phyloP scores from a whole-genome alignment of 306 rosid genomes.

The Psophocarpus tetragonolobus region DNA sequence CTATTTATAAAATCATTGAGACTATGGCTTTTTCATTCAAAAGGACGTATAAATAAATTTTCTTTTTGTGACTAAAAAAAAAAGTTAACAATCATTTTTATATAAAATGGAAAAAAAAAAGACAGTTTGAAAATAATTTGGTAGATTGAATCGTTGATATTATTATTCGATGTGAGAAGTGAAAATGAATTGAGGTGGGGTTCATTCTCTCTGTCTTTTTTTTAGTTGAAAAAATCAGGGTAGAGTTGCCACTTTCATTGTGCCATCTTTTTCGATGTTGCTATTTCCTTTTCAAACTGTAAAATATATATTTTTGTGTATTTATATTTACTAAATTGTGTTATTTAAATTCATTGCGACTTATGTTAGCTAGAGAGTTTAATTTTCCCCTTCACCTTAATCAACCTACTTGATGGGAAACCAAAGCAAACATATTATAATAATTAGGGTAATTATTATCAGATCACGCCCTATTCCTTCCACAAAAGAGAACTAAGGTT shows the following conservation, averaged over 20 bases:
- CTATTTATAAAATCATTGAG: too few relatives aligned
- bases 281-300: neutral
- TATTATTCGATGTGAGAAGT: neutral
- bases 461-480: neutral
- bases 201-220: neutral
- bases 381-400: neutral
- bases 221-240: neutral
- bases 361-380: too few relatives aligned
- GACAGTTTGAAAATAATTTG: neutral
- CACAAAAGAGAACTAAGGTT: neutral
- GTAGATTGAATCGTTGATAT: neutral
- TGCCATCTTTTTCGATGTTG: neutral
- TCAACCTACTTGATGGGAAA: neutral
- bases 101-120: neutral
- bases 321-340: neutral
- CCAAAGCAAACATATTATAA: neutral
- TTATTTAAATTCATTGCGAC: neutral
- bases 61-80: neutral
- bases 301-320: neutral
- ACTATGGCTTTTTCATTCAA: too few relatives aligned
- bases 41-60: neutral
- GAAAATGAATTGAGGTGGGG: neutral
- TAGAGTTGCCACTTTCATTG: slow-evolving; percentile 1
- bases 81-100: neutral
- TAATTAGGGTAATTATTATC: slow-evolving; percentile 6